Evolutionary conservation across 371 early-diverging fungal genomes (phyloP), one percentile per base, ranked within the genome.

Genomic region (Mucor velutinosus): DNA sequence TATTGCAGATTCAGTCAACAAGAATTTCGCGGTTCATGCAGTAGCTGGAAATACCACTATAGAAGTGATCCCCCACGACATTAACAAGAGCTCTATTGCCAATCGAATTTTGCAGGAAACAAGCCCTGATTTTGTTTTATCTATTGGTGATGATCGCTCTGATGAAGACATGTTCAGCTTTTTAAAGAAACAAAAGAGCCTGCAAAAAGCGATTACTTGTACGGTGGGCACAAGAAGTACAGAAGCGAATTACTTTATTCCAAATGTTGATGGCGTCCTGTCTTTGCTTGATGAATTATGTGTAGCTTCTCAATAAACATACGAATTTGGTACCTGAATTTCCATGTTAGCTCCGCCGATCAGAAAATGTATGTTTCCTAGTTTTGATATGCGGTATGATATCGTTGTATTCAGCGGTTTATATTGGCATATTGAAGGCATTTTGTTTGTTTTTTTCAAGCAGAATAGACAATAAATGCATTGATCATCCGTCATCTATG

Each of bases 31-130:
- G 8, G 92, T 97, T 10, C 96, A 96, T 74, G 89, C 94, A 15
- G 77, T 96, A 45, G 86, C 93, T 15, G 97, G 97, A 30, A 95
- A 94, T 64, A 97, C 97, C 76, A 95, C 92, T 45, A 88, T 97
- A 23, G 98, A 97, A 75, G 96, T 93, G 55, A 58, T 81, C 80
- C 92, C 92, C 7, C 84, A 88, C 27, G 89, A 87, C 65, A 81
- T 89, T 35, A 87, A 84, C 72, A 93, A 94, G 77, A 89, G 89
- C 3, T 78, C 78, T 1, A 87, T 84, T 59, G 78, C 86, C 30
- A 75, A 85, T 39, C 78, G 86, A 30, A 74, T 92, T 58, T 66
- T 90, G 59, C 79, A 87, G 75, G 77, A 82, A 63, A 77, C 85
- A 49, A 78, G 77, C 43, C 79, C 81, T 1, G 93, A 93, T 62